A percentile compares a stretch with the other conserved stretches of the same genome.
phyloP scores from a whole-genome alignment of 108 stramenopile species.

The Cyclotella kingstonii region DNA sequence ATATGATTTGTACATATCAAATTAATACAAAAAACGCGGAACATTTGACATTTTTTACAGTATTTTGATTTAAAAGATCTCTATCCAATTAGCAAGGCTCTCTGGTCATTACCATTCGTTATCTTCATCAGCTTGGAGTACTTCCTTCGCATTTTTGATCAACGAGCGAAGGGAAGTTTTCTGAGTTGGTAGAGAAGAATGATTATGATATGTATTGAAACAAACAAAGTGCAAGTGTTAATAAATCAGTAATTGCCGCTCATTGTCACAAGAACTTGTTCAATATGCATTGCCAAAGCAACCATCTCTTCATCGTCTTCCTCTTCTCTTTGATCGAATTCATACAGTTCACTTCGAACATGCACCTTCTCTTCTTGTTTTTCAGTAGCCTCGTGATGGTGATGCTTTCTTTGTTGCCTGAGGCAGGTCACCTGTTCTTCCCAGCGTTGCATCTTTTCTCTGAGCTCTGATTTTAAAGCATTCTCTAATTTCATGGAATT shows the following conservation, averaged over 20 bases:
- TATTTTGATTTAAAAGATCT: background rate
- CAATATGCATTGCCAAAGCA: slow-evolving; percentile 42
- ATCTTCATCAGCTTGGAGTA: slow-evolving; percentile 12
- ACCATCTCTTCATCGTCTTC: slow-evolving; percentile 49
- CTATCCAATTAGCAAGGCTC: slow-evolving; percentile 2
- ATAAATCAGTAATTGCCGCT: background rate
- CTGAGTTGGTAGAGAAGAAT: background rate
- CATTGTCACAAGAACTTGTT: slow-evolving; percentile 39
- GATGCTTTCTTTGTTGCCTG: slow-evolving; percentile 2
- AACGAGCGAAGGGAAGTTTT: slow-evolving; percentile 29
- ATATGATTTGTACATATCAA: no score
- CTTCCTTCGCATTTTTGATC: slow-evolving; percentile 33
- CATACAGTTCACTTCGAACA: slow-evolving; percentile 11
- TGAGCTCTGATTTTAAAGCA: slow-evolving; percentile 11
- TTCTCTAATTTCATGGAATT: slow-evolving; percentile 11
- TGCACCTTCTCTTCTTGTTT: slow-evolving; percentile 21
- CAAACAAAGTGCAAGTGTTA: background rate
- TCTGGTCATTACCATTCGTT: slow-evolving; percentile 25
- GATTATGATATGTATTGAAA: background rate
- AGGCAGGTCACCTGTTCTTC: slow-evolving; percentile 18
- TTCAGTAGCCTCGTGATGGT: slow-evolving; percentile 9
- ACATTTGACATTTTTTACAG: background rate
- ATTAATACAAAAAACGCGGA: no score
- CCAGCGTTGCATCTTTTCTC: slow-evolving; percentile 16
- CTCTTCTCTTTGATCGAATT: slow-evolving; percentile 30